Base-by-base conservation (phyloP, 805 yeast species). In the Metschnikowia proteae region DNA sequence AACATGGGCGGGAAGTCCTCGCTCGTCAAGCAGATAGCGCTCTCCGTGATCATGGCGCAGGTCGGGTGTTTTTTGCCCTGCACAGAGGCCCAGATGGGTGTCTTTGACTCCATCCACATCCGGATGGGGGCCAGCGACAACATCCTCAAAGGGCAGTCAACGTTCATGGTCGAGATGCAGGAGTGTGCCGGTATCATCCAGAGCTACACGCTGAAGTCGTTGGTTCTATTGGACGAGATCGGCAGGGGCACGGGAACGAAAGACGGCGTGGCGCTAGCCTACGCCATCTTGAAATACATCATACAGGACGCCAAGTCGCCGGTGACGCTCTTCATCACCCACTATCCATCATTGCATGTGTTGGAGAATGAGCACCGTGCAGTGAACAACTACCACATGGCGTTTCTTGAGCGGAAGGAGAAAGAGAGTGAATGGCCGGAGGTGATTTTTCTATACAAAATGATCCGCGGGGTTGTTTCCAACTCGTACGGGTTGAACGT, bases 1-100 rank as follows among this genome's bases (percentile, higher is more conserved):
- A 87, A 87, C 56, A 86, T 87, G 90, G 96, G 96, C 7, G 96
- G 96, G 3, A 88, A 88, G 61, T 83, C 90, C 5, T 82, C 89
- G 0, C 83, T 82, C 58, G 88, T 86, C 11, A 76, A 87, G 45
- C 89, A 86, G 52, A 75, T 86, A 8, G 96, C 94, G 0, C 64
- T 88, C 10, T 68, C 81, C 8, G 82, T 80, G 8, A 78, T 88
- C 6, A 78, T 88, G 84, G 81, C 86, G 1, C 96, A 88, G 62
- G 73, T 86, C 3, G 96, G 96, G 0, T 78, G 86, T 55, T 86
- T 71, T 60, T 76, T 88, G 2, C 94, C 96, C 1, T 89, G 92
- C 17, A 68, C 73, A 3, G 53, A 59, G 1, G 87, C 87, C 1
- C 65, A 68, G 4, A 54, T 88, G 30, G 87, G 96, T 1, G 66